These are phyloP conservation scores for Melampsora americana DNA, from an alignment of 1,284 basidiomycete genomes.

Conservation along the genomic window DNA sequence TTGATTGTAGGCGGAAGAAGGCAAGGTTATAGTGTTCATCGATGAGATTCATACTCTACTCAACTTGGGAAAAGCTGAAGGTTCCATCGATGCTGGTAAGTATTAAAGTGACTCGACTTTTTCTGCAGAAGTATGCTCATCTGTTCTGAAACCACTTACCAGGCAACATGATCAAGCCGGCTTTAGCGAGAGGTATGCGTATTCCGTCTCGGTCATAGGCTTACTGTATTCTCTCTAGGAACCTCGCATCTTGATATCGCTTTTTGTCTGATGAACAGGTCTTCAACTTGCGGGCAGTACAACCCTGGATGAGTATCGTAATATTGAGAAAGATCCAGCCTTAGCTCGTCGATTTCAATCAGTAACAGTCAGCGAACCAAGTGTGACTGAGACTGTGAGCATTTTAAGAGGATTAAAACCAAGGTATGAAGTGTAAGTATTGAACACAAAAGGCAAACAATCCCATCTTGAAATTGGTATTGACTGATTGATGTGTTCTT, in stretches of 20 bases:
- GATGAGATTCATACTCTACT: slow-evolving; percentile 81
- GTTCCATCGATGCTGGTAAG: slow-evolving; percentile 70
- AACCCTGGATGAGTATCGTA: slow-evolving; percentile 79
- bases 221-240: not conserved
- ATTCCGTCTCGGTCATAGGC: not conserved
- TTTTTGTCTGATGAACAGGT: slow-evolving; percentile 67
- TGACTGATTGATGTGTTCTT: not conserved
- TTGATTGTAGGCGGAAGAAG: slow-evolving; percentile 55
- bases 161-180: slow-evolving; percentile 82
- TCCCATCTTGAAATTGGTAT: not conserved
- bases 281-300: slow-evolving; percentile 82
- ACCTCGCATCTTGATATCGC: slow-evolving; percentile 55
- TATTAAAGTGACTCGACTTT: slow-evolving; percentile 1
- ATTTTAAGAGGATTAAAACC: slow-evolving; percentile 82
- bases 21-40: slow-evolving; percentile 70
- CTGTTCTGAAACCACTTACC: not conserved
- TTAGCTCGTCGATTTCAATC: slow-evolving; percentile 86
- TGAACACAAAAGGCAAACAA: not conserved
- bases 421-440: slow-evolving; percentile 65
- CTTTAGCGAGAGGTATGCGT: slow-evolving; percentile 31
- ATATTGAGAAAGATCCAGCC: slow-evolving; percentile 87
- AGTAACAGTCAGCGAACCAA: slow-evolving; percentile 79
- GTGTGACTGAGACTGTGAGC: slow-evolving; percentile 62
- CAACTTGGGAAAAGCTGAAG: slow-evolving; percentile 85
- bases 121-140: not conserved